Percentiles rank a stretch among this genome's conserved stretches.
Conservation (phyloP, 768 basidiomycete species). For the Coprinellus micaceus region DNA sequence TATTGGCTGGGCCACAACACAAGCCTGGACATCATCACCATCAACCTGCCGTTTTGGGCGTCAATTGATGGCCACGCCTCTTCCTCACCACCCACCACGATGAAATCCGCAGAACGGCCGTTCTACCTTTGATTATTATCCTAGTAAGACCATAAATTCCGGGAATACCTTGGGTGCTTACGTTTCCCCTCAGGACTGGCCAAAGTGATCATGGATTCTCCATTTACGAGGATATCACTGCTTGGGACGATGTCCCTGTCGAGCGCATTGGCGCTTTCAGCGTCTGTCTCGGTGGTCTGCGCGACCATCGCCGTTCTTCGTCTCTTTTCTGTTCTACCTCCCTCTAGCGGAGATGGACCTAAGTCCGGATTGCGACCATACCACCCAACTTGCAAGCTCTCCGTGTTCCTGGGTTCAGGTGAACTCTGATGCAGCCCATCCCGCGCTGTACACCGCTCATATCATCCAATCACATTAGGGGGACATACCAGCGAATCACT, state of each 20-base stretch:
- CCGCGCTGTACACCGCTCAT: neutral
- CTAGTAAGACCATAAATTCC: too few relatives aligned
- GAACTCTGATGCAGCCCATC: constrained; percentile 20
- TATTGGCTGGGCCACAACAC: constrained; percentile 2
- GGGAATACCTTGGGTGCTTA: too few relatives aligned
- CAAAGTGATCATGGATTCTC: too few relatives aligned
- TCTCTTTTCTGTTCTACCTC: constrained; percentile 29
- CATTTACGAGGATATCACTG: too few relatives aligned
- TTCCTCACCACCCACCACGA: neutral
- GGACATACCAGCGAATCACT: constrained; percentile 93
- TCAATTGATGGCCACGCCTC: neutral
- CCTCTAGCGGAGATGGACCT: neutral
- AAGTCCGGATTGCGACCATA: constrained; percentile 1
- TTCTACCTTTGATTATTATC: neutral
- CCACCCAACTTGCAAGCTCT: constrained; percentile 43
- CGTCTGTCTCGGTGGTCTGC: neutral
- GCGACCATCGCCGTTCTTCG: constrained; percentile 22
- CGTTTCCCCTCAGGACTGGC: too few relatives aligned
- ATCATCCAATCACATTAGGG: constrained; percentile 44
- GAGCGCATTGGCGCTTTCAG: neutral
- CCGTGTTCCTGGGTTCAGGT: constrained; percentile 95
- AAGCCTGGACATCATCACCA: neutral
- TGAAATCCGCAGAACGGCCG: neutral
- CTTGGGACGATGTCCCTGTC: neutral
- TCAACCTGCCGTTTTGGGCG: neutral